Evolutionary conservation across 2,329 filamentous ascomycete species (phyloP).

Genomic region (Septoria petroselini): DNA sequence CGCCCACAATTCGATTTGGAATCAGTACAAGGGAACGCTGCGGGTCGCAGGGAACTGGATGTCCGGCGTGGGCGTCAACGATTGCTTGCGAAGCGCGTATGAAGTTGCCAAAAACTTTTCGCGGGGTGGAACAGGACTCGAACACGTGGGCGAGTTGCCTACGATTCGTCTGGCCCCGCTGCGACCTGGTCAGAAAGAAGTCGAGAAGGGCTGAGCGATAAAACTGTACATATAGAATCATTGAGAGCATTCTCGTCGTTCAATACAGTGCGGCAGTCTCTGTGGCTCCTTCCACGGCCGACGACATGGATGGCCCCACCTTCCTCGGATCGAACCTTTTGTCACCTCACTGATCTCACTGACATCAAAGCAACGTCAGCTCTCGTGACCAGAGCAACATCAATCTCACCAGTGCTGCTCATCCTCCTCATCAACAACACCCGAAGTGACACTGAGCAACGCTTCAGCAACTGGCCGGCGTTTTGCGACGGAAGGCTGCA

Average conservation of each 20-base stretch:
- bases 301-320: constrained; percentile 4
- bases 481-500: not conserved
- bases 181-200: constrained; percentile 13
- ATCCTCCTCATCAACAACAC: too few relatives aligned
- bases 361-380: constrained; percentile 7
- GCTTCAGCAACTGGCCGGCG: not conserved
- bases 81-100: constrained; percentile 55
- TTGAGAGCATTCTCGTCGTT: not conserved
- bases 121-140: constrained; percentile 34
- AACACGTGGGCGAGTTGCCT: constrained; percentile 31
- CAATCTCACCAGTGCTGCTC: not conserved
- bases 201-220: constrained; percentile 17
- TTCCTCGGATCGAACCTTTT: constrained; percentile 1
- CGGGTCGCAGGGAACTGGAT: constrained; percentile 56
- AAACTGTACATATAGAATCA: constrained; percentile 22
- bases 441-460: not conserved
- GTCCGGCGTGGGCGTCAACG: constrained; percentile 50
- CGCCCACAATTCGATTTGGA: constrained; percentile 55
- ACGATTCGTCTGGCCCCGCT: constrained; percentile 24
- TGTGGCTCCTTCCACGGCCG: constrained; percentile 1
- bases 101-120: constrained; percentile 49
- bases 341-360: not conserved
- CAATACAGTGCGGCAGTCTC: not conserved
- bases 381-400: not conserved
- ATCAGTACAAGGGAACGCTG: constrained; percentile 60